phyloP scores from a whole-genome alignment of 2,329 filamentous ascomycete species.

The Penicillium sp. region DNA sequence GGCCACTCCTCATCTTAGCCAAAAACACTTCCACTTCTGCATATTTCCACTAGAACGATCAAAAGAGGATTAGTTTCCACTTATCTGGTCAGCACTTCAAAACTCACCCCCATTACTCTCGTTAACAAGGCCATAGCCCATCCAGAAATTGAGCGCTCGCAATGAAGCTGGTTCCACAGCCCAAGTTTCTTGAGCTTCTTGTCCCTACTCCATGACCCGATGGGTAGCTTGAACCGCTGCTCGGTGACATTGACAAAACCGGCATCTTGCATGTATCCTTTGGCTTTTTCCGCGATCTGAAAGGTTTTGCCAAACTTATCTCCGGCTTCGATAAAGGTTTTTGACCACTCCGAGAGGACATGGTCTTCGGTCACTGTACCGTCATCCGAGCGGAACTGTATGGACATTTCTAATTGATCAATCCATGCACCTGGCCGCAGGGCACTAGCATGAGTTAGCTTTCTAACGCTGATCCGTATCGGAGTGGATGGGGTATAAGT shows the following conservation, averaged over 20 bases:
- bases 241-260: slow-evolving; percentile 38
- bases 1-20: slow-evolving; percentile 29
- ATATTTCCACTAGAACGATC: slow-evolving; percentile 26
- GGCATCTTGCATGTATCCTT: slow-evolving; percentile 33
- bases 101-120: slow-evolving; percentile 34
- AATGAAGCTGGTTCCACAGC: slow-evolving; percentile 30
- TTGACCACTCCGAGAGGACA: slow-evolving; percentile 32
- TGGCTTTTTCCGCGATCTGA: slow-evolving; percentile 26
- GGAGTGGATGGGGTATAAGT: background rate
- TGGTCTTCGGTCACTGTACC: slow-evolving; percentile 30
- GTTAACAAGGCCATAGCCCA: slow-evolving; percentile 39
- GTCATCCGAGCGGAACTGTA: slow-evolving; percentile 31
- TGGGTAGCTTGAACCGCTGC: slow-evolving; percentile 33
- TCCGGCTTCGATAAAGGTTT: slow-evolving; percentile 34
- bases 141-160: slow-evolving; percentile 36
- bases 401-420: slow-evolving; percentile 34
- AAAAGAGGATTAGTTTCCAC: background rate
- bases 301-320: slow-evolving; percentile 38
- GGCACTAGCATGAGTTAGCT: slow-evolving; percentile 21
- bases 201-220: slow-evolving; percentile 37
- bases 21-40: slow-evolving; percentile 30
- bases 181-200: slow-evolving; percentile 35
- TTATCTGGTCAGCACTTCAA: background rate
- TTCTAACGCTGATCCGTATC: background rate
- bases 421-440: slow-evolving; percentile 32